Conservation (phyloP, 2,329 filamentous ascomycete genomes). For the Aschersonia sp. region DNA sequence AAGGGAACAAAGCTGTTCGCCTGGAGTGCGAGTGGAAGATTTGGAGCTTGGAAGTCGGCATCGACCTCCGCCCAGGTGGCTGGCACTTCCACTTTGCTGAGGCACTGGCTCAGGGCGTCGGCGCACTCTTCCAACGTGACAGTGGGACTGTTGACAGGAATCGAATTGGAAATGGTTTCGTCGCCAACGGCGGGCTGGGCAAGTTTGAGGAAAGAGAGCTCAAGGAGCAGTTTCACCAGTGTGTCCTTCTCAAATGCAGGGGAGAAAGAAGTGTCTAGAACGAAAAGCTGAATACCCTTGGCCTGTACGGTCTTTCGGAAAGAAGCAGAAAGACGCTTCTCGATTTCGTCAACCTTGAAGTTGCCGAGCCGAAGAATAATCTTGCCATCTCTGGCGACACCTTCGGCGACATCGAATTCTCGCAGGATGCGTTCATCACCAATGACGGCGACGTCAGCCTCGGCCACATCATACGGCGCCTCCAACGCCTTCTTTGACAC, state of each 20-base stretch:
- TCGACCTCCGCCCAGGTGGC: slow-evolving; percentile 61
- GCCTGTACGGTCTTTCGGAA: slow-evolving; percentile 59
- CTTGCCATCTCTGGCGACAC: slow-evolving; percentile 54
- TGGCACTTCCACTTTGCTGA: slow-evolving; percentile 63
- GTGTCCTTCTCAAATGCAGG: slow-evolving; percentile 54
- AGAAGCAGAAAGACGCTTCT: slow-evolving; percentile 64
- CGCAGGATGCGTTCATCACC: slow-evolving; percentile 68
- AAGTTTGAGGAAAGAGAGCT: slow-evolving; percentile 72
- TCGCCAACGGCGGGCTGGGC: slow-evolving; percentile 51
- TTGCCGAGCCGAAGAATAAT: slow-evolving; percentile 63
- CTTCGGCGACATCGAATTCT: slow-evolving; percentile 59
- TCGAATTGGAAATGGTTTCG: slow-evolving; percentile 51
- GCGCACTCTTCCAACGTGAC: slow-evolving; percentile 38
- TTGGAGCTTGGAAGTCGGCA: slow-evolving; percentile 35
- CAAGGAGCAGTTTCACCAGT: slow-evolving; percentile 53
- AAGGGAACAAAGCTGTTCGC: slow-evolving; percentile 73
- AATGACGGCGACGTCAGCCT: slow-evolving; percentile 67
- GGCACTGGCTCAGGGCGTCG: slow-evolving; percentile 52
- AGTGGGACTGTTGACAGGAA: slow-evolving; percentile 38
- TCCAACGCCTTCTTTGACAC: slow-evolving; percentile 72
- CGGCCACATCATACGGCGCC: slow-evolving; percentile 65
- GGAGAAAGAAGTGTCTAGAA: slow-evolving; percentile 58
- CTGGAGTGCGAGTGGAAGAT: slow-evolving; percentile 50
- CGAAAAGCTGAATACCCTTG: slow-evolving; percentile 56
- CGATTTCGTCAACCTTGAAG: slow-evolving; percentile 75